Percentiles rank a stretch among this genome's conserved stretches.
These are phyloP conservation scores for Schwanniomyces vanrijiae DNA, from an alignment of 805 yeast species.

Conservation along the genomic window DNA sequence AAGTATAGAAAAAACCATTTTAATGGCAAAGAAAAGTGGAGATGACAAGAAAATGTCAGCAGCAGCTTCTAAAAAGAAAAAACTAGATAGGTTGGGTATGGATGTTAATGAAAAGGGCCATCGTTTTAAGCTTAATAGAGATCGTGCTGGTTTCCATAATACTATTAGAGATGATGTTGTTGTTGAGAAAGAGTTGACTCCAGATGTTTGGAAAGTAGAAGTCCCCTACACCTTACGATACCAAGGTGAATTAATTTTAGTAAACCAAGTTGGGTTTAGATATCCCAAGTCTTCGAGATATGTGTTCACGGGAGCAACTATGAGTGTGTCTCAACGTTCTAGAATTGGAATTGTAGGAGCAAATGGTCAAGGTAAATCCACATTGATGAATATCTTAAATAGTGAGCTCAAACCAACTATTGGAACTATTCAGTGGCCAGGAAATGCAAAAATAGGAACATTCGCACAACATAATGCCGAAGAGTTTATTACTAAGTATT, in stretches of 20 bases:
- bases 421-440: background rate
- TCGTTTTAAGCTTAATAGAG: slow-evolving; percentile 2
- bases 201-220: background rate
- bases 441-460: background rate
- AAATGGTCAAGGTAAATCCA: slow-evolving; percentile 52
- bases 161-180: background rate
- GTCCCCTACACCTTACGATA: background rate
- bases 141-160: slow-evolving; percentile 1
- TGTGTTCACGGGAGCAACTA: background rate
- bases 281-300: background rate
- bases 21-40: background rate
- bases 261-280: slow-evolving; percentile 1
- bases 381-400: slow-evolving; percentile 86
- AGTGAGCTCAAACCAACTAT: background rate
- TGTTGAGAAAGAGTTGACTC: background rate
- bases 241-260: slow-evolving; percentile 1
- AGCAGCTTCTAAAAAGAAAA: slow-evolving; percentile 2
- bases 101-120: slow-evolving; percentile 2
- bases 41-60: slow-evolving; percentile 1
- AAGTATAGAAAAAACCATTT: background rate
- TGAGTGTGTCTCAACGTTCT: background rate
- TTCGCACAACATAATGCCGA: slow-evolving; percentile 1
- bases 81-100: slow-evolving; percentile 1
- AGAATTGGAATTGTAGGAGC: slow-evolving; percentile 16
- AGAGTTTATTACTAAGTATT: background rate